These are phyloP conservation scores for Ophiostoma triangulosporum DNA, from an alignment of 2,329 filamentous ascomycete genomes.

Conservation along the genomic window DNA sequence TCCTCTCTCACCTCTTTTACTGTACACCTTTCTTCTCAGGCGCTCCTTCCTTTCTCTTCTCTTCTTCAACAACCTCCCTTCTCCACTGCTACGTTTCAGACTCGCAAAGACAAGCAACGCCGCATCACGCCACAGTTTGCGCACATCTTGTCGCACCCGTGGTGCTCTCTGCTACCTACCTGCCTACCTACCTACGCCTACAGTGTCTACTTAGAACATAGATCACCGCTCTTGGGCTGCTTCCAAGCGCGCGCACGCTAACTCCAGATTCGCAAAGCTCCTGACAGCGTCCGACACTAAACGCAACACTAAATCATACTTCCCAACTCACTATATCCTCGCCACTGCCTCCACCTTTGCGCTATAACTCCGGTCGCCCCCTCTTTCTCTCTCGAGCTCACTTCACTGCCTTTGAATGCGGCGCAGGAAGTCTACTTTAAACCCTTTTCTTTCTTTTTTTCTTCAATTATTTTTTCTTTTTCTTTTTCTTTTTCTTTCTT, in stretches of 20 bases:
- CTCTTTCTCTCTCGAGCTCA: constrained; percentile 4
- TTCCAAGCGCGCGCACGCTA: neutral
- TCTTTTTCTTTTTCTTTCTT: neutral
- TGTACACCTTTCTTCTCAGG: neutral
- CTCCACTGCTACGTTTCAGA: constrained; percentile 6
- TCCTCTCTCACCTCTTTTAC: neutral
- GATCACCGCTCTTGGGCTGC: neutral
- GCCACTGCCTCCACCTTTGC: neutral
- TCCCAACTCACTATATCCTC: neutral
- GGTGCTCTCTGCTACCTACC: no score
- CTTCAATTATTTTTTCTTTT: neutral
- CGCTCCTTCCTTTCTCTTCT: neutral
- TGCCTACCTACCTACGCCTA: neutral
- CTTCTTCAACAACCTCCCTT: neutral
- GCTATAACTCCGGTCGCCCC: neutral
- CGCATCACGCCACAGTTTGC: constrained; percentile 6
- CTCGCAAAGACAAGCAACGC: constrained; percentile 1
- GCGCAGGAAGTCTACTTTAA: neutral
- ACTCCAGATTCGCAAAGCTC: neutral
- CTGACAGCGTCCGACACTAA: neutral
- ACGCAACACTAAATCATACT: neutral
- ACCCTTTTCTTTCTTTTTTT: neutral
- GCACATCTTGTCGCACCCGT: neutral
- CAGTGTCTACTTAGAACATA: neutral
- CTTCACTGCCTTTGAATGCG: constrained; percentile 9